Conservation (phyloP, 306 rosid genomes). For the Sphenostylis stenocarpa region DNA sequence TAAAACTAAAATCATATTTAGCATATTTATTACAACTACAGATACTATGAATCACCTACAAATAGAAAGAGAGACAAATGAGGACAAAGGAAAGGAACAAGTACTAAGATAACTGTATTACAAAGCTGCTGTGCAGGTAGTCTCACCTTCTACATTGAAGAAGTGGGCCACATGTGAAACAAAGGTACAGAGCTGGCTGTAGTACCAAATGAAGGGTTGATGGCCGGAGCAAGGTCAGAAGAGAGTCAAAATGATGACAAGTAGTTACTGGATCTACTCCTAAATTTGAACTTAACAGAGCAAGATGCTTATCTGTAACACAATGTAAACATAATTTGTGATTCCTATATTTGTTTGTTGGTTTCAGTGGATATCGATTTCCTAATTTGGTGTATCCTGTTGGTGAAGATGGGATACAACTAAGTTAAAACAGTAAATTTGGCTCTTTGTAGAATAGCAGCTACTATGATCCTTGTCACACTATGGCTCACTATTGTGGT, state of each 20-base stretch:
- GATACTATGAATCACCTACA: neutral
- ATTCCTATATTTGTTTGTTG: conserved; percentile 1
- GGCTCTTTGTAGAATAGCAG: neutral
- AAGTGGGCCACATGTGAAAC: conserved; percentile 2
- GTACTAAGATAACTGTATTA: neutral
- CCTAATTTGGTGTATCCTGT: neutral
- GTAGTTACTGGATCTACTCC: neutral
- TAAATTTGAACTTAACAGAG: neutral
- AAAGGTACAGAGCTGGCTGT: neutral
- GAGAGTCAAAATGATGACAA: conserved; percentile 1
- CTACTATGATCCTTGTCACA: neutral
- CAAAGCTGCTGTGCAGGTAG: neutral
- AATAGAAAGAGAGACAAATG: conserved; percentile 2
- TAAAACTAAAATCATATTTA: conserved; percentile 8
- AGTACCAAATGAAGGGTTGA: neutral
- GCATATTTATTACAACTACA: neutral
- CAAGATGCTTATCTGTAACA: neutral
- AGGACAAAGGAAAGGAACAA: neutral
- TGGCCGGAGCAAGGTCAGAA: neutral
- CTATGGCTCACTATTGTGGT: neutral
- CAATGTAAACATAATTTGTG: neutral
- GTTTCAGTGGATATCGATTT: neutral
- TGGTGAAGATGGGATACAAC: neutral
- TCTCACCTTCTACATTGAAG: conserved; percentile 1
- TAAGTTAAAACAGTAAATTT: neutral